A percentile compares a stretch with the other conserved stretches of the same genome.
phyloP scores from a whole-genome alignment of 768 basidiomycete species.

The Mycena epipterygia region DNA sequence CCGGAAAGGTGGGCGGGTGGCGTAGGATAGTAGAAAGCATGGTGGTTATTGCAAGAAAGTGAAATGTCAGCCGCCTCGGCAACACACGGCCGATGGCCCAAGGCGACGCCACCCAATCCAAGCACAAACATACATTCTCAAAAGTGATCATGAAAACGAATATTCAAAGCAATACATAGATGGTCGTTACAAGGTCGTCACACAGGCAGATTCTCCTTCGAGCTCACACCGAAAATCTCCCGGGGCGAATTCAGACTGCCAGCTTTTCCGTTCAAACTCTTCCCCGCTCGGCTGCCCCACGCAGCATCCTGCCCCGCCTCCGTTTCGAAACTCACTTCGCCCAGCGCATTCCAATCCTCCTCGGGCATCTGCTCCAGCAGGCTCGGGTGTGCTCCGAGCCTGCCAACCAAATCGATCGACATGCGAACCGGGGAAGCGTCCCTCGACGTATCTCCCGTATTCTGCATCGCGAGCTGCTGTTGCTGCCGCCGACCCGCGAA shows the following conservation, averaged over 20 bases:
- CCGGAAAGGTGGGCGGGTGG: constrained; percentile 19
- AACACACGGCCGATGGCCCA: background rate
- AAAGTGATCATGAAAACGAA: no score
- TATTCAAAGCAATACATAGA: no score
- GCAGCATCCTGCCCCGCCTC: constrained; percentile 36
- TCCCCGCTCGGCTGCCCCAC: constrained; percentile 38
- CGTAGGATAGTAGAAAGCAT: constrained; percentile 40
- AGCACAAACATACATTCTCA: background rate
- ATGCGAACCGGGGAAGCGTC: constrained; percentile 68
- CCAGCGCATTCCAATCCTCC: constrained; percentile 61
- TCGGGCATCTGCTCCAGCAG: constrained; percentile 73
- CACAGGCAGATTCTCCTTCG: constrained; percentile 62
- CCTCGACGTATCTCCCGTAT: constrained; percentile 48
- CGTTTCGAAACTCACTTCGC: constrained; percentile 69
- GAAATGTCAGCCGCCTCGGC: constrained; percentile 13
- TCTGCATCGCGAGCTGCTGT: constrained; percentile 41
- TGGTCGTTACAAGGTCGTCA: no score
- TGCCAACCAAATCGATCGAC: constrained; percentile 44
- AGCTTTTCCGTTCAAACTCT: constrained; percentile 37
- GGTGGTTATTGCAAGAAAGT: constrained; percentile 14
- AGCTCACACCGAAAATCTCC: constrained; percentile 55
- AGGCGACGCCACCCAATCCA: background rate
- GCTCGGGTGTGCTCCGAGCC: constrained; percentile 57
- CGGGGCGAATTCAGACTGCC: constrained; percentile 42
- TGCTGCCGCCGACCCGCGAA: constrained; percentile 62